A percentile compares a stretch with the other conserved stretches of the same genome.
Conservation (phyloP, 2,329 filamentous ascomycete genomes). For the Drechslerella dactyloides region DNA sequence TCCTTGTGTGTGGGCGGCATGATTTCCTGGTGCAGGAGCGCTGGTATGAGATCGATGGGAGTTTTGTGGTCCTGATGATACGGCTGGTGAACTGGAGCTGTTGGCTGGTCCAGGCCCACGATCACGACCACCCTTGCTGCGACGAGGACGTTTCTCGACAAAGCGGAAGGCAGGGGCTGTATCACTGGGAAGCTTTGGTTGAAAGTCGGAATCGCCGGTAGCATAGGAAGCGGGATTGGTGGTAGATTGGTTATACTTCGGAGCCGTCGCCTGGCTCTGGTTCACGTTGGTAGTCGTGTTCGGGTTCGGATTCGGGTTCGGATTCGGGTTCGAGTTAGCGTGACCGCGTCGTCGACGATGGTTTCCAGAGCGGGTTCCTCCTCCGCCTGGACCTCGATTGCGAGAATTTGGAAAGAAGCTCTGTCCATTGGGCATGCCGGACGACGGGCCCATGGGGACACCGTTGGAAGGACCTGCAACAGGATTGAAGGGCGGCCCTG, state of each 20-base stretch:
- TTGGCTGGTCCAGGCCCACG: conserved; percentile 1
- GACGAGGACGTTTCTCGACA: conserved; percentile 16
- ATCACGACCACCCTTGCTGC: neutral
- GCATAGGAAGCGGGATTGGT: neutral
- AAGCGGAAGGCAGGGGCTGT: conserved; percentile 38
- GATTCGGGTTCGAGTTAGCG: too few species aligned
- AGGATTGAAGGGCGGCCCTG: too few species aligned
- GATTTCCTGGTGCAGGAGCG: neutral
- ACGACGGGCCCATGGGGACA: too few species aligned
- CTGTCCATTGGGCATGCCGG: too few species aligned
- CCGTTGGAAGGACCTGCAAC: too few species aligned
- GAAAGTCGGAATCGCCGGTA: conserved; percentile 19
- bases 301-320: too few species aligned
- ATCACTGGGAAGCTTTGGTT: conserved; percentile 35
- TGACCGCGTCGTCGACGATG: conserved; percentile 3
- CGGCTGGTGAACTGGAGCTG: neutral
- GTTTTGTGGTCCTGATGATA: neutral
- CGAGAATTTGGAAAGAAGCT: too few species aligned
- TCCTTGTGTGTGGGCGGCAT: too few species aligned
- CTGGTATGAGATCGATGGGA: too few species aligned
- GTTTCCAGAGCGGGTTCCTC: neutral
- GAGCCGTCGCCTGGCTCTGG: conserved; percentile 12
- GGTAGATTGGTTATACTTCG: neutral
- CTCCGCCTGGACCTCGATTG: neutral
- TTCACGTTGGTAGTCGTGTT: too few species aligned